These are phyloP conservation scores for Plasmodium inui DNA, from an alignment of 169 alveolate genomes.

Conservation along the genomic window DNA sequence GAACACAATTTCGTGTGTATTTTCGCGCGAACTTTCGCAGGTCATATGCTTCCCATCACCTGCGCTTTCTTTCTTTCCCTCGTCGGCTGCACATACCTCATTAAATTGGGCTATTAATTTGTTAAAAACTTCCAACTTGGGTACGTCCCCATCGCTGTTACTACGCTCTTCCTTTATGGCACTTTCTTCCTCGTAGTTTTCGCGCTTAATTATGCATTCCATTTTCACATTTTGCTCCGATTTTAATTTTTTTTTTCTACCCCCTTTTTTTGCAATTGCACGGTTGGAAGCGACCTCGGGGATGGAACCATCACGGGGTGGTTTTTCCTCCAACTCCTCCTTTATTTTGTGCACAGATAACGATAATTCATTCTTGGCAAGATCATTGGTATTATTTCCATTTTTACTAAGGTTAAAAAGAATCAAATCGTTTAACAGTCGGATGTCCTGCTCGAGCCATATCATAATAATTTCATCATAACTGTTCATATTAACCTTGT, in stretches of 20 bases:
- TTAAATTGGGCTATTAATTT: slow-evolving; percentile 22
- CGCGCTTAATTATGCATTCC: slow-evolving; percentile 7
- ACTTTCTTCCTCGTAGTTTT: background rate
- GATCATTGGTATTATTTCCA: background rate
- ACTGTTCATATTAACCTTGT: slow-evolving; percentile 32
- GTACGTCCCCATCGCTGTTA: background rate
- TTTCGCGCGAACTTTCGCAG: background rate
- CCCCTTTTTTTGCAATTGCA: background rate
- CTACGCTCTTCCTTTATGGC: background rate
- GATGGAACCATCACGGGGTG: background rate
- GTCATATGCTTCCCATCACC: background rate
- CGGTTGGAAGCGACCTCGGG: background rate
- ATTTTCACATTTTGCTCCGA: background rate
- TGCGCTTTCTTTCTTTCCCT: background rate
- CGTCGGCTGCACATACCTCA: background rate
- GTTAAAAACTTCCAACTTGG: background rate
- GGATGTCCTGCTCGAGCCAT: slow-evolving; percentile 64
- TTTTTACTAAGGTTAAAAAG: slow-evolving; percentile 25
- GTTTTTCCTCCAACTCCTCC: background rate
- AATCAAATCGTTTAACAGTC: slow-evolving; percentile 34
- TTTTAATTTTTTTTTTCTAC: slow-evolving; percentile 3
- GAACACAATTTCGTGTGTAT: background rate
- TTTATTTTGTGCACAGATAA: background rate
- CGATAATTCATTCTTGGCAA: background rate
- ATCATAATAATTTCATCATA: slow-evolving; percentile 50